A percentile compares a stretch with the other conserved stretches of the same genome.
These are phyloP conservation scores for Sclerotinia glacialis DNA, from an alignment of 2,329 filamentous ascomycete genomes.

Conservation along the genomic window DNA sequence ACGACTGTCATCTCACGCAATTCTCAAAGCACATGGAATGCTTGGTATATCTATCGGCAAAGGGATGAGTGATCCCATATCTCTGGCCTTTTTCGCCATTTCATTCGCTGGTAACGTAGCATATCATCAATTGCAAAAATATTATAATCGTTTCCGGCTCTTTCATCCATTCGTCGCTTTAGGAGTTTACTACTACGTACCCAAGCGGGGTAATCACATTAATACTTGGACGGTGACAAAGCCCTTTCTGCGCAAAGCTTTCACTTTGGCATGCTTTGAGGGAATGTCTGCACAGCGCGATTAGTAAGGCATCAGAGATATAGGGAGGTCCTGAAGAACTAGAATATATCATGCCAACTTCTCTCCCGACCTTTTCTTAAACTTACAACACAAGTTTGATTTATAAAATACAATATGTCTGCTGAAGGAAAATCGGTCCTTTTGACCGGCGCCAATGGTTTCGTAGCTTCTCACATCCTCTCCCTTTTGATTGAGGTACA, in stretches of 20 bases:
- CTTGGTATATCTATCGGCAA: too few species aligned
- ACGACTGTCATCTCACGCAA: neutral
- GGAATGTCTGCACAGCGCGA: neutral
- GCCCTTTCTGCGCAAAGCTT: neutral
- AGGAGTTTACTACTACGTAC: too few species aligned
- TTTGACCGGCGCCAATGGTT: slow-evolving; percentile 44
- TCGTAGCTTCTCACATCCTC: slow-evolving; percentile 51
- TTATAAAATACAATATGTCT: slow-evolving; percentile 11
- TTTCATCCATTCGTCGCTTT: neutral
- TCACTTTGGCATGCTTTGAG: neutral
- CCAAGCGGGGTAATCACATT: neutral
- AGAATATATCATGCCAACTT: neutral
- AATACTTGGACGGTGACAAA: neutral
- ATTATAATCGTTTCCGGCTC: neutral
- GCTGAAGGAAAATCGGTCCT: slow-evolving; percentile 25
- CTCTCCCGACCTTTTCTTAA: neutral
- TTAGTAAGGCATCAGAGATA: neutral
- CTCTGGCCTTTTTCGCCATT: too few species aligned
- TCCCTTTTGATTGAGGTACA: slow-evolving; percentile 34
- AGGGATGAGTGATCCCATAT: too few species aligned
- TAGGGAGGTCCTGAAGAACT: neutral
- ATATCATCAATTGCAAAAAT: neutral
- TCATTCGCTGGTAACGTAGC: neutral
- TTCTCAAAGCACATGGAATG: neutral
- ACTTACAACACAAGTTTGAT: neutral